phyloP scores from a whole-genome alignment of 495 filamentous ascomycete species.

The Penicillium crystallinum region DNA sequence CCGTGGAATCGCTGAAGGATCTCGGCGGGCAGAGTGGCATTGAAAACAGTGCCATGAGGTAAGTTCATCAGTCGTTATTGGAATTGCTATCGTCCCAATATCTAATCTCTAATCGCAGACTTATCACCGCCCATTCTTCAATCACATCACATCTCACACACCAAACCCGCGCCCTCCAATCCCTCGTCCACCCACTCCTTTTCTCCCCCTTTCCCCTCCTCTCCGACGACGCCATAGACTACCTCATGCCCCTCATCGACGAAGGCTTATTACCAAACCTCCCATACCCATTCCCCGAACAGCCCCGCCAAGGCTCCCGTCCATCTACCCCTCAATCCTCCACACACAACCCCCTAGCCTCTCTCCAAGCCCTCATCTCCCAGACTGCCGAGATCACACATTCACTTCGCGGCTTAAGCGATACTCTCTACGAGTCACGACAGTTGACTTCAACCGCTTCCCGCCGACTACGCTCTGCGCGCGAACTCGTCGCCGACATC shows the following conservation, averaged over 20 bases:
- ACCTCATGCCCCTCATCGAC: conserved; percentile 60
- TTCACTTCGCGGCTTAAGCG: conserved; percentile 78
- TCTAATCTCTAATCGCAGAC: conserved; percentile 43
- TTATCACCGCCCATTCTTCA: conserved; percentile 83
- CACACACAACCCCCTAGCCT: conserved; percentile 43
- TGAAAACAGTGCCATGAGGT: conserved; percentile 77
- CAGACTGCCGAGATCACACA: conserved; percentile 71
- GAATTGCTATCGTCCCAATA: conserved; percentile 4
- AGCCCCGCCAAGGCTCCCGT: conserved; percentile 43
- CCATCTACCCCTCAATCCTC: conserved; percentile 32
- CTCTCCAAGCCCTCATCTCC: conserved; percentile 48
- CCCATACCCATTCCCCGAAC: conserved; percentile 47
- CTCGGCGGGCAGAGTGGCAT: conserved; percentile 75
- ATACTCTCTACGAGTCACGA: conserved; percentile 89
- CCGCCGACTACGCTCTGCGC: conserved; percentile 66
- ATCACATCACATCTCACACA: conserved; percentile 78
- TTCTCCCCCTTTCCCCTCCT: conserved; percentile 48
- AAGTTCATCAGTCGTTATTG: conserved; percentile 17
- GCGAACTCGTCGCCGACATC: conserved; percentile 78
- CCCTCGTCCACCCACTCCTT: conserved; percentile 64
- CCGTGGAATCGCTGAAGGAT: conserved; percentile 69
- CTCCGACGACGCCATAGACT: conserved; percentile 63
- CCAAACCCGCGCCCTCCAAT: conserved; percentile 77
- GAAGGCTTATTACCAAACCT: conserved; percentile 48
- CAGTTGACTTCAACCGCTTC: conserved; percentile 78